These are phyloP conservation scores for Isatis tinctoria DNA, from an alignment of 345 rosid species.

Conservation along the genomic window DNA sequence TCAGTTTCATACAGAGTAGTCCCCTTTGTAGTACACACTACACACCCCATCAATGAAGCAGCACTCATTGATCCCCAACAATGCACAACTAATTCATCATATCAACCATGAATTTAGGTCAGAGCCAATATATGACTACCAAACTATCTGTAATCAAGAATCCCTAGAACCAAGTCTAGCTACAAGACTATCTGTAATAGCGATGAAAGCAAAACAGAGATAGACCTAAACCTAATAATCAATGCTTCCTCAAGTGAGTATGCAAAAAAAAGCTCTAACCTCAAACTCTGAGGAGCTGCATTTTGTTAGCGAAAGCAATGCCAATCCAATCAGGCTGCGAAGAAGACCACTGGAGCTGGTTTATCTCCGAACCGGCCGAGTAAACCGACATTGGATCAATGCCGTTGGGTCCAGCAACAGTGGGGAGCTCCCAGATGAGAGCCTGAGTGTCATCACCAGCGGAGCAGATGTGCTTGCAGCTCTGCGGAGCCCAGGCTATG, in stretches of 20 bases:
- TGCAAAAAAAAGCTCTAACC: constrained; percentile 9
- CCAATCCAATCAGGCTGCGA: constrained; percentile 92
- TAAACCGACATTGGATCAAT: constrained; percentile 90
- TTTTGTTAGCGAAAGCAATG: constrained; percentile 69
- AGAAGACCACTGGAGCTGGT: constrained; percentile 90
- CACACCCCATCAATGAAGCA: too few species aligned
- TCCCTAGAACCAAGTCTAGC: background rate
- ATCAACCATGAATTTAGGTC: background rate
- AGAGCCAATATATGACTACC: background rate
- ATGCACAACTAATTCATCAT: background rate
- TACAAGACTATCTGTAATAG: background rate
- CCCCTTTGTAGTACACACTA: too few species aligned
- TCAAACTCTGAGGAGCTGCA: constrained; percentile 94
- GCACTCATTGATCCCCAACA: too few species aligned
- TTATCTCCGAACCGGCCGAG: constrained; percentile 78
- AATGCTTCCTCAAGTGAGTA: background rate
- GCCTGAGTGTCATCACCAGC: constrained; percentile 87
- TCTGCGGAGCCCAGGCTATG: constrained; percentile 84
- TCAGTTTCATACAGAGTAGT: too few species aligned
- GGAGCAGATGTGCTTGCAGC: constrained; percentile 73
- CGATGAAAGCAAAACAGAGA: background rate
- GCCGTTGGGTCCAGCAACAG: constrained; percentile 90
- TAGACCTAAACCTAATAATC: background rate
- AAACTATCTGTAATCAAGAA: background rate
- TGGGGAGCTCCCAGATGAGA: constrained; percentile 88